Percentiles rank a stretch among this genome's conserved stretches.
These are phyloP conservation scores for Mycena venus DNA, from an alignment of 768 basidiomycete genomes.

Conservation along the genomic window DNA sequence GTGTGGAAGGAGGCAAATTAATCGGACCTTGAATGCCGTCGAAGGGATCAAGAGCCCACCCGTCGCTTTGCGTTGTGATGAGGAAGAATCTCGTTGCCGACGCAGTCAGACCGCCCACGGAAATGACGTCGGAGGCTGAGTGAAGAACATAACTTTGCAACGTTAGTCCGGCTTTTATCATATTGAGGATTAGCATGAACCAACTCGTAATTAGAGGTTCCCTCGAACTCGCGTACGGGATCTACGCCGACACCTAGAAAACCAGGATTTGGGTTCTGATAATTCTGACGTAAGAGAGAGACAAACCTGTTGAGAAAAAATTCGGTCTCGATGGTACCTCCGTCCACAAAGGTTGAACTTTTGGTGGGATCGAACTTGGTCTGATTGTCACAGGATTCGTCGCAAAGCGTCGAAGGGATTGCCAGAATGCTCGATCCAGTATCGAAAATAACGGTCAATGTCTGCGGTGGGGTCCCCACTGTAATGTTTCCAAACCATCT, in stretches of 20 bases:
- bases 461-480: conserved; percentile 70
- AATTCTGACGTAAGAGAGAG: no score
- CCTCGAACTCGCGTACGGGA: conserved; percentile 56
- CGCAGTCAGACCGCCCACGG: conserved; percentile 60
- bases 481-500: conserved; percentile 67
- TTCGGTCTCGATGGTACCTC: conserved; percentile 54
- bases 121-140: conserved; percentile 61
- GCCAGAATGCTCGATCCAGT: conserved; percentile 55
- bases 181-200: neutral
- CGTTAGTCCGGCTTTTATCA: neutral
- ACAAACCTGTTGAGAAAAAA: conserved; percentile 63
- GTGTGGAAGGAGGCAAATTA: neutral
- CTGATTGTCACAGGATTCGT: conserved; percentile 56
- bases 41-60: conserved; percentile 69
- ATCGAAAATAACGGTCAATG: conserved; percentile 66
- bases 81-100: conserved; percentile 57
- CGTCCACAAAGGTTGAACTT: conserved; percentile 66
- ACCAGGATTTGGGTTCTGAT: no score
- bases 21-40: conserved; percentile 64
- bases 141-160: conserved; percentile 53
- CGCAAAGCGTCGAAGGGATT: conserved; percentile 54
- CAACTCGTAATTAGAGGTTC: conserved; percentile 48
- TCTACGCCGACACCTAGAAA: conserved; percentile 57
- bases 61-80: conserved; percentile 65
- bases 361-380: conserved; percentile 60